Base-by-base conservation (phyloP, 2,329 filamentous ascomycete species). In the Xylariaceae sp. region DNA sequence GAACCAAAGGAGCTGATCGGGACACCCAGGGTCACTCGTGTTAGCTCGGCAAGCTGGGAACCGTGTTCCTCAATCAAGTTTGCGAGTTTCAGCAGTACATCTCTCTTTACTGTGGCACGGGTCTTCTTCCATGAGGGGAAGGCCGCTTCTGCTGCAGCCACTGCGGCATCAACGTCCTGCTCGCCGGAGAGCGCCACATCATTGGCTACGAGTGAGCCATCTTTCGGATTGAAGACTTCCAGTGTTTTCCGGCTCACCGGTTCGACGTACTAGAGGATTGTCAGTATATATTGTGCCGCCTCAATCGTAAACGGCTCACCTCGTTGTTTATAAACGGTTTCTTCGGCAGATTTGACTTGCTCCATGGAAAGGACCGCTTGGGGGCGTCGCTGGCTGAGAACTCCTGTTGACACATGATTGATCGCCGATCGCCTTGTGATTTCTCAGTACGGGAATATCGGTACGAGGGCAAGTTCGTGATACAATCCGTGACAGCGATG, bases 201-300 rank as follows among this genome's bases (percentile, higher is more conserved):
- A 59, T 80, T 72, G n/a, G 78, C 75, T 1, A 84, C 74, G 8
- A 81, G 66, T 2, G 76, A 75, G 55, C 76, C 76, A 65, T 82
- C 76, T 53, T 74, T 77, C 8, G 81, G 81, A 62, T 78, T 82
- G 70, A 74, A 70, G 3, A 81, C 68, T n/a, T 75, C 72, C 44
- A 82, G 73, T 55, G 77, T 82, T 66, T 78, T 77, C 34, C 70
- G 59, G 64, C 69, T 75, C 57, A 76, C 75, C 7, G 76, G 76
- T 55, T 76, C 76, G 57, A 75, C 69, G 57, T 76, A 72, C 65
- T 77, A 15, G 10, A 0, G 13, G 5, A 9, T 45, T 49, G 23
- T 62, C 18, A 62, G 58, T 34, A 9, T 10, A 37, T 17, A 53
- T 3, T n/a, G 10, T 11, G 8, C 45, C 10, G 15, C 51, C 3